A percentile compares a stretch with the other conserved stretches of the same genome.
Conservation (phyloP, 2,329 filamentous ascomycete genomes). For the Sporothrix protearum region DNA sequence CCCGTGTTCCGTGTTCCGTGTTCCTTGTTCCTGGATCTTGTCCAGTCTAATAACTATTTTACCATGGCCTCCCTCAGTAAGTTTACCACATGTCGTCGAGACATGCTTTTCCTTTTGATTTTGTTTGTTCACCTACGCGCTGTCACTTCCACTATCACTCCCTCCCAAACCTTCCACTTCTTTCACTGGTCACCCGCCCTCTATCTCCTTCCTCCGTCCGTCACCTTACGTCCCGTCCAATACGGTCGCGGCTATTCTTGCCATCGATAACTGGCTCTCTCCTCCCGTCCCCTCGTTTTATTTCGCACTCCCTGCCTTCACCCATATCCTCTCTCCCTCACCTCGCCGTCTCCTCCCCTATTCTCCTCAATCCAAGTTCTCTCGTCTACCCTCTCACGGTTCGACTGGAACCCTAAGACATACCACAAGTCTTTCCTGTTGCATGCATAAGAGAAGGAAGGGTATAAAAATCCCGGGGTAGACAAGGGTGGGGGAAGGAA, state of each 20-base stretch:
- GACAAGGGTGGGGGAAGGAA: conserved; percentile 14
- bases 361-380: not conserved
- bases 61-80: conserved; percentile 45
- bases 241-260: conserved; percentile 2
- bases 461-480: not conserved
- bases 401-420: conserved; percentile 2
- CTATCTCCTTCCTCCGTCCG: not conserved
- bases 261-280: not conserved
- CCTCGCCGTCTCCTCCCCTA: not conserved
- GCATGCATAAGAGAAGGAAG: conserved; percentile 3
- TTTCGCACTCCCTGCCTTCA: not conserved
- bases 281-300: not conserved
- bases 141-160: not conserved
- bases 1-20: conserved; percentile 11
- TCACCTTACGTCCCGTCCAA: not conserved
- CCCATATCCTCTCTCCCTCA: not conserved
- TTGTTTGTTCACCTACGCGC: not conserved
- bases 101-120: conserved; percentile 6
- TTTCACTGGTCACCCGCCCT: conserved; percentile 27
- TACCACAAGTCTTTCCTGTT: not conserved
- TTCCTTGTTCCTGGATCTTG: conserved; percentile 6
- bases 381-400: not conserved
- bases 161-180: conserved; percentile 20
- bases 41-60: conserved; percentile 1
- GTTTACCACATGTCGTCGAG: conserved; percentile 13